phyloP scores from a whole-genome alignment of 139 green algal species.

The Mesostigma viride region DNA sequence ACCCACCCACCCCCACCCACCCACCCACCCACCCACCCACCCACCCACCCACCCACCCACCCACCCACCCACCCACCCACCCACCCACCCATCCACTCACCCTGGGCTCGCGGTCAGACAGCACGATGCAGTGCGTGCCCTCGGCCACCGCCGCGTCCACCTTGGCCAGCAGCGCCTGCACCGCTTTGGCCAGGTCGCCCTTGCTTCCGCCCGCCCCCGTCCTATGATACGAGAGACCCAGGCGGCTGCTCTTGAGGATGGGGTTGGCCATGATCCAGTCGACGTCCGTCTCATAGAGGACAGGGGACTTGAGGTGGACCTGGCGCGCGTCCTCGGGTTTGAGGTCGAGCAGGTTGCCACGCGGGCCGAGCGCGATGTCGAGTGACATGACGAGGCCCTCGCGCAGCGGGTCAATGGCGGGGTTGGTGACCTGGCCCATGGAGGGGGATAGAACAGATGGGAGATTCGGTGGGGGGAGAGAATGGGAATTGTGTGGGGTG shows the following conservation, averaged over 20 bases:
- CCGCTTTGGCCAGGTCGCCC: too few species aligned
- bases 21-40: too few species aligned
- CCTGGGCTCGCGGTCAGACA: slow-evolving; percentile 33
- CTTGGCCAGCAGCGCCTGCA: slow-evolving; percentile 56
- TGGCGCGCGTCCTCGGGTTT: slow-evolving; percentile 34
- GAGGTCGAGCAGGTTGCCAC: slow-evolving; percentile 90
- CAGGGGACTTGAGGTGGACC: slow-evolving; percentile 66
- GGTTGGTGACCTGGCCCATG: slow-evolving; percentile 95
- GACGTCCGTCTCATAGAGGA: slow-evolving; percentile 86
- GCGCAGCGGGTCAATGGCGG: slow-evolving; percentile 95
- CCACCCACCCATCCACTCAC: too few species aligned
- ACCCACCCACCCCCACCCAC: too few species aligned
- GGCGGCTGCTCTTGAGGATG: too few species aligned
- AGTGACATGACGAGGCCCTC: slow-evolving; percentile 97
- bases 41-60: too few species aligned
- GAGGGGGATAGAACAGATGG: too few species aligned
- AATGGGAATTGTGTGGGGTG: too few species aligned
- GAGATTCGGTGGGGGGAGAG: too few species aligned
- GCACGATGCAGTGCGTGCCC: slow-evolving; percentile 54
- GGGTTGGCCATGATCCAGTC: slow-evolving; percentile 25
- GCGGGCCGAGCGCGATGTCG: slow-evolving; percentile 81
- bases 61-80: too few species aligned
- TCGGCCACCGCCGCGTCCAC: slow-evolving; percentile 70
- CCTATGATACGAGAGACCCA: too few species aligned
- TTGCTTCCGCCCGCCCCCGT: too few species aligned